Conservation (phyloP, 208 protist species). For the Trypanosoma boissoni region DNA sequence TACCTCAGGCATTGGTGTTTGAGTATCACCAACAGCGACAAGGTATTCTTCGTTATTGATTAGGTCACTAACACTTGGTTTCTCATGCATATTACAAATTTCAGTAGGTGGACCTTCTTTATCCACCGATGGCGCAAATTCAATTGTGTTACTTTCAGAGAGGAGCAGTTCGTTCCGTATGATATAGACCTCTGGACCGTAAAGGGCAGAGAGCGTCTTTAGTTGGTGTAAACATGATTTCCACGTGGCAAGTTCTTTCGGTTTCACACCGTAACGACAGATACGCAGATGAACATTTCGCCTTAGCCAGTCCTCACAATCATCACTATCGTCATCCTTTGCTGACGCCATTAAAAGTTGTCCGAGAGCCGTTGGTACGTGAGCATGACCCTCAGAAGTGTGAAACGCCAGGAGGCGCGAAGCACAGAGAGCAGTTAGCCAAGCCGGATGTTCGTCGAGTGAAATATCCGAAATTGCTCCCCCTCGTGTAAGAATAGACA, state of each 20-base stretch:
- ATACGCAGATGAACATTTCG: constrained; percentile 22
- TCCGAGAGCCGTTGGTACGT: no score
- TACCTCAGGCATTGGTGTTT: neutral
- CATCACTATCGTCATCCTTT: neutral
- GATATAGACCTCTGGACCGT: constrained; percentile 16
- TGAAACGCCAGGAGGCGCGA: constrained; percentile 3
- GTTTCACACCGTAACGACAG: constrained; percentile 10
- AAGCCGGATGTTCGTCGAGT: neutral
- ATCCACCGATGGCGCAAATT: no score
- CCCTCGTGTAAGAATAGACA: constrained; percentile 6
- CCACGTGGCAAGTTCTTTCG: neutral
- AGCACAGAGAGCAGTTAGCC: constrained; percentile 14
- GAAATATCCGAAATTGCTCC: neutral
- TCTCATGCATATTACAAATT: neutral
- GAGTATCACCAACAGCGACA: neutral
- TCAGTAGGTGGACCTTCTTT: neutral
- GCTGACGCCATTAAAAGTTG: no score
- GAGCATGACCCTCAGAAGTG: neutral
- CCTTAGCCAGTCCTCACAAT: constrained; percentile 5
- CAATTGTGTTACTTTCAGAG: no score
- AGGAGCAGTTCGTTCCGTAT: no score
- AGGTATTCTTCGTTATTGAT: neutral
- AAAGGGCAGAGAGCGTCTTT: constrained; percentile 1
- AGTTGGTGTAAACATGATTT: constrained; percentile 2
- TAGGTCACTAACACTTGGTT: no score